Evolutionary conservation across 805 yeast genomes (phyloP), one percentile per base, ranked within the genome.

Genomic region (Debaryomyces tyrocola): DNA sequence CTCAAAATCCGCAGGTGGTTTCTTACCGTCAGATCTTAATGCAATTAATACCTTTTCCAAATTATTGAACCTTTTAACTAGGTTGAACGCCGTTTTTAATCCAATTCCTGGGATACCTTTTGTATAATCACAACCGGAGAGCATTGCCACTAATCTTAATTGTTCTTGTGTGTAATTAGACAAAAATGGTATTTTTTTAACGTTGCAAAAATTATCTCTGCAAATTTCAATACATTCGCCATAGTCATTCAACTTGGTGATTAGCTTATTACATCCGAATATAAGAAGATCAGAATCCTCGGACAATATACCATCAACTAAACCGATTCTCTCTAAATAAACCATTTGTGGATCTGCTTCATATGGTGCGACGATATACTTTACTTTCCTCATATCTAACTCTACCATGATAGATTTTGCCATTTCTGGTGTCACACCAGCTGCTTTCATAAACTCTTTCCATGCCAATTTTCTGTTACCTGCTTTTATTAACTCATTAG

Each of bases 281-380:
- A 94, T 77, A 18, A 94, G 70, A 53, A 94, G 73, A 68, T 94
- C 99, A 0, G 97, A 90, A 62, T 94, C 99, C 60, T 94, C 99
- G 36, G 96, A 85, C 7, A 94, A 74, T 4, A 94, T 87, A 0
- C 92, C 98, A 50, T 90, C 85, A 5, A 90, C 92, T 0, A 82
- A 43, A 0, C 92, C 92, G 0, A 67, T 52, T 48, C 81, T 79
- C 60, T 92, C 98, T 37, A 94, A 74, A 57, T 84, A 90, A 8
- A 91, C 98, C 86, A 94, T 81, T 64, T 94, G 99, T 0, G 99
- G 86, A 63, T 94, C 99, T 0, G 99, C 99, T 67, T 94, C 99
- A 62, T 90, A 94, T 0, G 99, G 99, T 0, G 99, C 98, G 7
- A 94, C 99, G 6, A 94, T 79, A 57, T 80, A 92, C 48, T 75